phyloP scores from a whole-genome alignment of 2,329 filamentous ascomycete species.

The Aspergillus ruber region DNA sequence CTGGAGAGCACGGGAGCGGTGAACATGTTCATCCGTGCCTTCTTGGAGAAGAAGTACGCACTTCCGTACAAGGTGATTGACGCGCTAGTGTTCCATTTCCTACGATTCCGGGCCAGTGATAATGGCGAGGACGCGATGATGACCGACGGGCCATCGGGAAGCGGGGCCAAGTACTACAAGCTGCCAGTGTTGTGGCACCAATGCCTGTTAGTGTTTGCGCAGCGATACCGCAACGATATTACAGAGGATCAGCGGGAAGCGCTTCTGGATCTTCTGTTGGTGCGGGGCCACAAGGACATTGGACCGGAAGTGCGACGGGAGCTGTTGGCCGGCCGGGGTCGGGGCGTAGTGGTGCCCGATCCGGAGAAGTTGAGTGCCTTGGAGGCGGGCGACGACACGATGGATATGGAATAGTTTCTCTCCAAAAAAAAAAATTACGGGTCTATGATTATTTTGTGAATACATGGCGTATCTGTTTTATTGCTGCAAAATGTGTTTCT shows the following conservation, averaged over 20 bases:
- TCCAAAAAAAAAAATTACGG: not conserved
- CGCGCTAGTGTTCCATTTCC: slow-evolving; percentile 90
- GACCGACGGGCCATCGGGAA: slow-evolving; percentile 33
- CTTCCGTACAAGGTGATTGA: slow-evolving; percentile 93
- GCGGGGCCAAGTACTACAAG: slow-evolving; percentile 53
- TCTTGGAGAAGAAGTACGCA: slow-evolving; percentile 95
- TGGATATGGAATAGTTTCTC: slow-evolving; percentile 54
- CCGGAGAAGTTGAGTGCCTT: slow-evolving; percentile 51
- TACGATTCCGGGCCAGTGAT: slow-evolving; percentile 71
- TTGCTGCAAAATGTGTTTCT: not conserved
- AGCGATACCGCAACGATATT: slow-evolving; percentile 91
- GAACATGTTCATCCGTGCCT: slow-evolving; percentile 88
- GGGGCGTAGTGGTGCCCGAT: slow-evolving; percentile 58
- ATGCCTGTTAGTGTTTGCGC: slow-evolving; percentile 82
- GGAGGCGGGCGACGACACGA: slow-evolving; percentile 79
- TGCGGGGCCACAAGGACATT: slow-evolving; percentile 78
- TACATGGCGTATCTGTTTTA: not conserved
- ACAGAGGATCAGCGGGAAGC: slow-evolving; percentile 93
- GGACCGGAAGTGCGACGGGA: slow-evolving; percentile 88
- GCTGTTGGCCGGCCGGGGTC: slow-evolving; percentile 76
- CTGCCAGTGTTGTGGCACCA: slow-evolving; percentile 96
- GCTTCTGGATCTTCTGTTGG: slow-evolving; percentile 76
- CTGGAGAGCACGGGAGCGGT: slow-evolving; percentile 85
- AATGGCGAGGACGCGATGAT: slow-evolving; percentile 49
- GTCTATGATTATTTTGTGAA: not conserved